Percentiles rank a stretch among this genome's conserved stretches.
Conservation (phyloP, 345 rosid species). For the Carallia pectinifolia region DNA sequence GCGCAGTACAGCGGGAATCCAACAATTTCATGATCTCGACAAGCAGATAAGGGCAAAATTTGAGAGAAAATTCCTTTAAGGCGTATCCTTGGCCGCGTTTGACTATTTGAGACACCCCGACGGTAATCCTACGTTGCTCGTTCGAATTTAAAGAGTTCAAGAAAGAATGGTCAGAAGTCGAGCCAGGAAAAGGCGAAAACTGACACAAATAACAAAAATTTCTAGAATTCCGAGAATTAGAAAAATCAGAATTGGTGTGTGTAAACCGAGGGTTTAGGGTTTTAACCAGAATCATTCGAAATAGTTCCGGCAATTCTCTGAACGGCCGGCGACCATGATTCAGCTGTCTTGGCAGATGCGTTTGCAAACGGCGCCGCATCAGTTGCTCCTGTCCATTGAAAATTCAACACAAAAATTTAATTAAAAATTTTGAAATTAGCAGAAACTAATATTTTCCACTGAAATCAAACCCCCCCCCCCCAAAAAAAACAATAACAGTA, state of each 20-base stretch:
- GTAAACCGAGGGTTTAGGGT: not conserved
- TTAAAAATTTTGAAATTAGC: too few relatives aligned
- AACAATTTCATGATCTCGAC: conserved; percentile 47
- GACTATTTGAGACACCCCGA: conserved; percentile 47
- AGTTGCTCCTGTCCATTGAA: too few relatives aligned
- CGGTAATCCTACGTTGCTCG: conserved; percentile 52
- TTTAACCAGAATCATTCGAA: not conserved
- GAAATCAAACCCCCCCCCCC: too few relatives aligned
- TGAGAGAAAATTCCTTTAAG: conserved; percentile 32
- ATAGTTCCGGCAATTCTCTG: too few relatives aligned
- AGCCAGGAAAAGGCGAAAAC: conserved; percentile 38
- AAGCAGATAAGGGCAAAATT: conserved; percentile 44
- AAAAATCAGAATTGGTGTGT: not conserved
- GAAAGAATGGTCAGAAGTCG: conserved; percentile 12
- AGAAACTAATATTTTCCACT: too few relatives aligned
- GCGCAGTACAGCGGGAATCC: conserved; percentile 44
- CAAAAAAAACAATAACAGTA: too few relatives aligned
- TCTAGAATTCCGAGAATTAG: conserved; percentile 12
- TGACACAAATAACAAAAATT: conserved; percentile 34
- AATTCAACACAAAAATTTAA: too few relatives aligned
- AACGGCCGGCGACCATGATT: too few relatives aligned
- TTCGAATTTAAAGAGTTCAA: conserved; percentile 38
- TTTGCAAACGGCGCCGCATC: too few relatives aligned
- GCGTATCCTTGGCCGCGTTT: conserved; percentile 34
- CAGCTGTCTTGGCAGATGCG: too few relatives aligned